Evolutionary conservation across 2,329 filamentous ascomycete species (phyloP).

Genomic region (Hypocreales sp.): DNA sequence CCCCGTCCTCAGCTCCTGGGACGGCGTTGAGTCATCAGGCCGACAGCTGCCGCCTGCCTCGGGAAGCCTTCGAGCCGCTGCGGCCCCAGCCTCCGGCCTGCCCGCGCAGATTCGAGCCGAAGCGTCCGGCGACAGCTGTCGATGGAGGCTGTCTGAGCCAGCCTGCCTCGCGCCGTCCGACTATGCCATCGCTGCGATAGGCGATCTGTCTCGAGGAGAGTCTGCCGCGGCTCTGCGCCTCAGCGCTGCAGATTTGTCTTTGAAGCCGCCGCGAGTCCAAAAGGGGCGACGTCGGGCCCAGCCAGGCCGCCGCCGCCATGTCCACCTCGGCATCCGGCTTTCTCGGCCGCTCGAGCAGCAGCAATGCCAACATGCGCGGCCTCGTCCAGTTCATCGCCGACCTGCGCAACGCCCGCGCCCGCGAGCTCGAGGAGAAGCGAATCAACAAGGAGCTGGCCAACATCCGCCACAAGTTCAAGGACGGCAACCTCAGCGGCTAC

Average conservation of each 20-base stretch:
- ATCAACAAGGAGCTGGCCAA: slow-evolving; percentile 99
- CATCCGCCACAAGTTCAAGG: slow-evolving; percentile 96
- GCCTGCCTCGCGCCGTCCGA: slow-evolving; percentile 9
- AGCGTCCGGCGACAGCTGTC: slow-evolving; percentile 4
- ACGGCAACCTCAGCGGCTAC: slow-evolving; percentile 84
- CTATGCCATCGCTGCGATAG: slow-evolving; percentile 17
- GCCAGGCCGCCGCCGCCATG: slow-evolving; percentile 23
- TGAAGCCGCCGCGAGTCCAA: no score
- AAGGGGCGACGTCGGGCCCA: no score
- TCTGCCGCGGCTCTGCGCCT: no score
- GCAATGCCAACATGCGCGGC: slow-evolving; percentile 58
- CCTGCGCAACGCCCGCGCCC: slow-evolving; percentile 80
- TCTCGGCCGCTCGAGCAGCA: slow-evolving; percentile 48
- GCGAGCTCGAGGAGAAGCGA: slow-evolving; percentile 94
- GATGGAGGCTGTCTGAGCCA: slow-evolving; percentile 13
- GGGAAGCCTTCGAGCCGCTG: no score
- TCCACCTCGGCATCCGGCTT: slow-evolving; percentile 44
- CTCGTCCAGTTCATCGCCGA: slow-evolving; percentile 98
- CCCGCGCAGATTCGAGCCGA: no score
- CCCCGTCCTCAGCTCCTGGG: no score
- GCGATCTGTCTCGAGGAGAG: no score
- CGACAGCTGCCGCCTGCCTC: no score
- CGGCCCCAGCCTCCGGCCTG: no score
- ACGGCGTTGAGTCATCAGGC: no score
- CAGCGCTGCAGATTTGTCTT: no score